Conservation (phyloP, 2,329 filamentous ascomycete species). For the Exophiala sp. region DNA sequence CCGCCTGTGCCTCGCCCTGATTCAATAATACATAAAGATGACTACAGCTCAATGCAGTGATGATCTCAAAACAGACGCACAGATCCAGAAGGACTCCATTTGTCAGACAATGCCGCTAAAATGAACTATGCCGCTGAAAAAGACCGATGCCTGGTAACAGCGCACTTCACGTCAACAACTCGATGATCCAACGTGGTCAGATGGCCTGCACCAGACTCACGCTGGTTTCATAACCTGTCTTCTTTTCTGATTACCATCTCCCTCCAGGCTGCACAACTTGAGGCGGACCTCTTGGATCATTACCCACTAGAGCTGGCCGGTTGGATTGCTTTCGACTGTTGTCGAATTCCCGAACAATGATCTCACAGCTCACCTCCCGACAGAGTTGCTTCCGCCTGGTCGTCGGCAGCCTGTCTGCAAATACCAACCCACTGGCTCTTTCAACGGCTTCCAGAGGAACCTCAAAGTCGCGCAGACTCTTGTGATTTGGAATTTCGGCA, state of each 20-base stretch:
- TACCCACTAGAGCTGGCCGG: background rate
- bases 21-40: too few species aligned
- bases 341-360: slow-evolving; percentile 77
- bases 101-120: too few species aligned
- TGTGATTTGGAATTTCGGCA: slow-evolving; percentile 79
- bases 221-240: too few species aligned
- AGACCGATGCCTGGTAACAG: too few species aligned
- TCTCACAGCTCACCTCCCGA: slow-evolving; percentile 76
- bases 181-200: too few species aligned
- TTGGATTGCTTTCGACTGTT: slow-evolving; percentile 52
- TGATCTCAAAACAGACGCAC: too few species aligned
- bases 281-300: background rate
- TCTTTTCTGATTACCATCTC: slow-evolving; percentile 1
- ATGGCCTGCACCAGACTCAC: too few species aligned
- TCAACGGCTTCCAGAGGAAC: slow-evolving; percentile 91
- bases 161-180: too few species aligned
- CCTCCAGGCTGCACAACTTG: slow-evolving; percentile 4
- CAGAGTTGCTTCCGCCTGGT: slow-evolving; percentile 76
- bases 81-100: too few species aligned
- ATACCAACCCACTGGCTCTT: slow-evolving; percentile 86
- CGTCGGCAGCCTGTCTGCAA: slow-evolving; percentile 72
- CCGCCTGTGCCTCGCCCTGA: too few species aligned
- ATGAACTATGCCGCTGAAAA: too few species aligned
- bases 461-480: slow-evolving; percentile 86
- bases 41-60: too few species aligned